Conservation (phyloP, 2,329 filamentous ascomycete genomes). For the Dothidotthia symphoricarpi region DNA sequence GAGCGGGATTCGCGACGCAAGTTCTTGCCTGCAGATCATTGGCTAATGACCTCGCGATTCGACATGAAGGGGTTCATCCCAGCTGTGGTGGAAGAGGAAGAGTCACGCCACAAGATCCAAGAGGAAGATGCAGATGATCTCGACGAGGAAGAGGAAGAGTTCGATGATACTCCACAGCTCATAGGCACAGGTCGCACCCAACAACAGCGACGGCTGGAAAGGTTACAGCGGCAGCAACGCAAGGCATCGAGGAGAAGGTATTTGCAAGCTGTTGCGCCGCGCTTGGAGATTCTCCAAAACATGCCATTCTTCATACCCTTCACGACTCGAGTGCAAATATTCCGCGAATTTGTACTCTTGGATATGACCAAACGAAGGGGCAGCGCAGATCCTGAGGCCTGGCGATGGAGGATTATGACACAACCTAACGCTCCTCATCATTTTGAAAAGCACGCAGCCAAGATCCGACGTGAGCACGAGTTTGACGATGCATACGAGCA, state of each 20-base stretch:
- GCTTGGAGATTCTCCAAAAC: conserved; percentile 86
- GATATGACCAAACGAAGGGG: conserved; percentile 76
- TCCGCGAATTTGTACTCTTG: conserved; percentile 83
- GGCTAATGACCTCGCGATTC: conserved; percentile 87
- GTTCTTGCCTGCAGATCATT: conserved; percentile 81
- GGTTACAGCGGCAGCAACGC: conserved; percentile 62
- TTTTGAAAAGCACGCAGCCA: conserved; percentile 63
- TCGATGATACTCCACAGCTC: conserved; percentile 36
- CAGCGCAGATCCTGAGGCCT: conserved; percentile 68
- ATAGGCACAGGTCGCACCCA: conserved; percentile 62
- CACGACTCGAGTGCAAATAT: conserved; percentile 84
- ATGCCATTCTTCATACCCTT: conserved; percentile 98
- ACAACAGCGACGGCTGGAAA: conserved; percentile 62
- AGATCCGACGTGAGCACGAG: conserved; percentile 72
- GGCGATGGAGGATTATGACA: conserved; percentile 60
- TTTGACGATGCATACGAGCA: conserved; percentile 84
- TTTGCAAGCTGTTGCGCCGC: conserved; percentile 76
- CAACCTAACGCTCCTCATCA: conserved; percentile 34
- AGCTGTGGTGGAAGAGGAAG: conserved; percentile 84
- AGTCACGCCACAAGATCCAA: conserved; percentile 67
- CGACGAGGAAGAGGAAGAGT: conserved; percentile 44
- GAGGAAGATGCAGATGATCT: conserved; percentile 61
- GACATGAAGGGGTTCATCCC: conserved; percentile 86
- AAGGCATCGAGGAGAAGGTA: conserved; percentile 68
- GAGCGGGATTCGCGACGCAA: conserved; percentile 86